phyloP scores from a whole-genome alignment of 139 green algal genomes.

The Pleodorina starrii region DNA sequence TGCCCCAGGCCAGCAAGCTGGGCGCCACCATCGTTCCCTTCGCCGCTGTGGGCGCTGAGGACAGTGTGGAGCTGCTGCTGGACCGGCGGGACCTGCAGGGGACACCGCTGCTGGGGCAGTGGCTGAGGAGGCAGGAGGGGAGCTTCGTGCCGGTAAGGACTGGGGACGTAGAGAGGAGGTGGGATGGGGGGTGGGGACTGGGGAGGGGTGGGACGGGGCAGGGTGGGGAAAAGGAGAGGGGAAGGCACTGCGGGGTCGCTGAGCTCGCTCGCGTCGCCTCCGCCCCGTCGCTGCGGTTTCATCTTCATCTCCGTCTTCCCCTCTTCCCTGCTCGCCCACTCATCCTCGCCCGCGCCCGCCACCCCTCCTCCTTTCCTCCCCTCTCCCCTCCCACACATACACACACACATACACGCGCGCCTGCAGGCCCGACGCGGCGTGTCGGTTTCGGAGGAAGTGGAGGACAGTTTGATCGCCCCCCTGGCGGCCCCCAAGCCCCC shows the following conservation, averaged over 20 bases:
- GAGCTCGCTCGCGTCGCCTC: no score
- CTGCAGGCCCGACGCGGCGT: conserved; percentile 64
- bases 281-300: background rate
- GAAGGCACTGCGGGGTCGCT: no score
- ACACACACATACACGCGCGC: background rate
- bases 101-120: conserved; percentile 75
- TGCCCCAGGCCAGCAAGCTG: conserved; percentile 83
- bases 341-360: background rate
- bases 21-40: conserved; percentile 96
- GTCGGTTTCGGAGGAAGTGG: conserved; percentile 54
- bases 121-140: conserved; percentile 51
- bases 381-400: background rate
- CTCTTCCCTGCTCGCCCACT: background rate
- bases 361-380: background rate
- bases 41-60: conserved; percentile 80
- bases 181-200: background rate
- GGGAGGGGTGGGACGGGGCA: background rate
- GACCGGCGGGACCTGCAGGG: conserved; percentile 68
- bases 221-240: background rate
- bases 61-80: conserved; percentile 43
- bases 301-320: background rate
- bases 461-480: conserved; percentile 65
- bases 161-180: background rate
- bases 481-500: conserved; percentile 69
- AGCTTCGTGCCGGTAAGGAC: background rate